Percentiles rank a stretch among this genome's conserved stretches.
phyloP scores from a whole-genome alignment of 2,329 filamentous ascomycete genomes.

The Endocalyx cinctus region DNA sequence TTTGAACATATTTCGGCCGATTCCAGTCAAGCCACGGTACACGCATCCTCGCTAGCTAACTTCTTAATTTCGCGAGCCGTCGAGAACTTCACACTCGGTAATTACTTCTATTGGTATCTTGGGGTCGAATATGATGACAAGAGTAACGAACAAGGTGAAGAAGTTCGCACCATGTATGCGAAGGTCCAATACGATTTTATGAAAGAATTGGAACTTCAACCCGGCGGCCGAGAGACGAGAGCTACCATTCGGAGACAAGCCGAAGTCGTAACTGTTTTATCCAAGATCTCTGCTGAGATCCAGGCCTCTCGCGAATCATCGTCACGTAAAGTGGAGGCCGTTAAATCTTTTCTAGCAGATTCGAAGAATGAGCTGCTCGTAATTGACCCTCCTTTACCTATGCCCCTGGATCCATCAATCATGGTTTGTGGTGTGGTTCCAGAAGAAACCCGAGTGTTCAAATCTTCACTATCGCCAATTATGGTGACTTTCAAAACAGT shows the following conservation, averaged over 20 bases:
- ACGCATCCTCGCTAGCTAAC: conserved; percentile 73
- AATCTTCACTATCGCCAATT: conserved; percentile 87
- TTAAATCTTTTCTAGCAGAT: conserved; percentile 81
- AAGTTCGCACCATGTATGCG: conserved; percentile 80
- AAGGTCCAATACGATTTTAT: conserved; percentile 97
- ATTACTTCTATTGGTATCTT: conserved; percentile 96
- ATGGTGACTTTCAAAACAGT: conserved; percentile 85
- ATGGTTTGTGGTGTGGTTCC: conserved; percentile 74
- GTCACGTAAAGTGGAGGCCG: conserved; percentile 72
- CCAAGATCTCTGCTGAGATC: conserved; percentile 84
- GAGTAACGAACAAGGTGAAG: conserved; percentile 67
- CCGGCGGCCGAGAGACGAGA: conserved; percentile 67
- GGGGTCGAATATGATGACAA: conserved; percentile 95
- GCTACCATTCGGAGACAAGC: conserved; percentile 79
- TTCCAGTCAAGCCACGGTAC: conserved; percentile 57
- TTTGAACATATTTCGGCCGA: conserved; percentile 73
- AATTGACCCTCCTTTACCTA: conserved; percentile 80
- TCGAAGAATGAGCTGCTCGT: conserved; percentile 81
- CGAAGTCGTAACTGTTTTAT: conserved; percentile 81
- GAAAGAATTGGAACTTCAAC: conserved; percentile 70
- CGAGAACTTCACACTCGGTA: conserved; percentile 84
- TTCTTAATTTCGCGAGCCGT: conserved; percentile 88
- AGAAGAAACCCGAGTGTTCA: conserved; percentile 88
- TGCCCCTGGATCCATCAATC: conserved; percentile 83
- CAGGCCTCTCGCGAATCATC: conserved; percentile 75